Evolutionary conservation across 331 rosid species (phyloP), one percentile per base, ranked within the genome.

Genomic region (Malus hybrid): DNA sequence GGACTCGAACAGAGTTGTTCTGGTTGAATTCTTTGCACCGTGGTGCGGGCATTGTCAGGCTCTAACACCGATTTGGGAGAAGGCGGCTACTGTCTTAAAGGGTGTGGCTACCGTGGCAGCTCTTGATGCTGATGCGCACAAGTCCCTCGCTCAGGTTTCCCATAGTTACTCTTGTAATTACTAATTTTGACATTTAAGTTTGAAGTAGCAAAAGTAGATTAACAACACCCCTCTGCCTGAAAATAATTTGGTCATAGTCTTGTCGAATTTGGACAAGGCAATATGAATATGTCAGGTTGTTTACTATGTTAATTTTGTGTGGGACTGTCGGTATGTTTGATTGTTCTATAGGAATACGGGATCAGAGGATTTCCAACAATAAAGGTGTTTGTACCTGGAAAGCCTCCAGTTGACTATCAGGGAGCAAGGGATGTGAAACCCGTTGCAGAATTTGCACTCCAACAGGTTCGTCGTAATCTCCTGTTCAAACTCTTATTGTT

Each of bases 11-110:
- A 86, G 96, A 79, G 85, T 95, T 65, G 99, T 95, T 75, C 85
- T 95, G 56, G 98, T 95, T 29, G 99, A 95, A 83, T 95, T 95
- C 84, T 95, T 90, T 78, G 99, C 99, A 5, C 99, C 99, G 2
- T 95, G 99, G 99, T 95, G 99, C 70, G 99, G 99, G 18, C 99
- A 95, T 76, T 95, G 99, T 85, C 71, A 92, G 81, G 96, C 98
- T 78, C 88, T 95, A 48, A 87, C 99, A 33, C 98, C 99, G 16
- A 74, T 75, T 44, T 95, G 99, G 99, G 99, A 95, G 87, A 95
- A 90, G 80, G 96, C 91, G 4, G 97, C 99, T 52, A 78, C 86
- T 73, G 88, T 92, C 72, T 83, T 95, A 73, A 95, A 95, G 85
- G 99, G 99, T 16, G 97, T 95, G 6, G 98, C 84, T 28, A 87